Conservation (phyloP, 495 filamentous ascomycete species). For the Penicillium maclennaniae region DNA sequence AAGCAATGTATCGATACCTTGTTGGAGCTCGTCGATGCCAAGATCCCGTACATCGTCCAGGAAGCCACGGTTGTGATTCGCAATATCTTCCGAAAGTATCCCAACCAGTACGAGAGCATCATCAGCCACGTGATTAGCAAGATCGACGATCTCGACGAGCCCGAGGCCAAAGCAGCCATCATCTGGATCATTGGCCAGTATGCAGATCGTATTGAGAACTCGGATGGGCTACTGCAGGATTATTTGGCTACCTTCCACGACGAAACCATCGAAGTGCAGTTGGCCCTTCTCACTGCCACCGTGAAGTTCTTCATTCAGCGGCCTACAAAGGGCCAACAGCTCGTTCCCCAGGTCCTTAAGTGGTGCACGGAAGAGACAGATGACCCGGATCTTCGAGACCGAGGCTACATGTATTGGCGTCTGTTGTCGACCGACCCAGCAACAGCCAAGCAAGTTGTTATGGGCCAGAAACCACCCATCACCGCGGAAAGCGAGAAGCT, state of each 20-base stretch:
- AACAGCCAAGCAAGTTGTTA: conserved; percentile 81
- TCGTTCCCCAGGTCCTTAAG: conserved; percentile 94
- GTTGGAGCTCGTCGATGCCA: conserved; percentile 92
- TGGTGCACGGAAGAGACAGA: conserved; percentile 99
- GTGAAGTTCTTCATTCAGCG: conserved; percentile 98
- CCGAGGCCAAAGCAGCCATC: conserved; percentile 99
- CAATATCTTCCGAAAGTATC: conserved; percentile 99
- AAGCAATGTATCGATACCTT: conserved; percentile 87
- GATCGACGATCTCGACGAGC: conserved; percentile 93
- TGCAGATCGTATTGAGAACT: conserved; percentile 93
- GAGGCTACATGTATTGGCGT: conserved; percentile 99
- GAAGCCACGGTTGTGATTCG: conserved; percentile 99
- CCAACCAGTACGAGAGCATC: conserved; percentile 96
- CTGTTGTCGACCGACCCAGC: conserved; percentile 91
- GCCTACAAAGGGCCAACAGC: conserved; percentile 87
- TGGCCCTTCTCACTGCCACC: conserved; percentile 90
- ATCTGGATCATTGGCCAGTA: conserved; percentile 99
- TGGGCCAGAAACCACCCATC: conserved; percentile 96
- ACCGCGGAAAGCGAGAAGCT: conserved; percentile 94
- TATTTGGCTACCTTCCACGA: conserved; percentile 92
- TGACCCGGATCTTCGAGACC: conserved; percentile 91
- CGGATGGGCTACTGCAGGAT: conserved; percentile 87
- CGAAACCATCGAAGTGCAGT: conserved; percentile 90
- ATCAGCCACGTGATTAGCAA: conserved; percentile 94
- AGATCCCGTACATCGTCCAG: conserved; percentile 99